Percentiles rank a stretch among this genome's conserved stretches.
These are phyloP conservation scores for Psilocybe tampanensis DNA, from an alignment of 768 basidiomycete genomes.

Conservation along the genomic window DNA sequence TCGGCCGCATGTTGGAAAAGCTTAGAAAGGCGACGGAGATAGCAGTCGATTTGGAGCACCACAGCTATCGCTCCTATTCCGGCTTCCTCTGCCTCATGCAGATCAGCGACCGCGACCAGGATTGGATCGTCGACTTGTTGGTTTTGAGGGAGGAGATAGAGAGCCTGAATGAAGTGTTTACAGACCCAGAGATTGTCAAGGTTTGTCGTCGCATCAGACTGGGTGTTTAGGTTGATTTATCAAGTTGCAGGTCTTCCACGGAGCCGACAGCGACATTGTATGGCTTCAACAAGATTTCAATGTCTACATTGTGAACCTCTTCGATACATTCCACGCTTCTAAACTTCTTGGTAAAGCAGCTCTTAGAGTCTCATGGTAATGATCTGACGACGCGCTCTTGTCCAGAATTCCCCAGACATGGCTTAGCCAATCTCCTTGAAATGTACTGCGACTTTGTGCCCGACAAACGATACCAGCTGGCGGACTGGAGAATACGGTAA, in stretches of 20 bases:
- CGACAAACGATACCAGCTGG: slow-evolving; percentile 95
- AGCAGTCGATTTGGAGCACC: slow-evolving; percentile 94
- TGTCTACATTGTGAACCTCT: slow-evolving; percentile 92
- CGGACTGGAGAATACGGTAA: slow-evolving; percentile 95
- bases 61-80: slow-evolving; percentile 79
- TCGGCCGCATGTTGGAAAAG: slow-evolving; percentile 66
- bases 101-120: slow-evolving; percentile 78
- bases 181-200: slow-evolving; percentile 85
- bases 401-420: slow-evolving; percentile 80
- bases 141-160: slow-evolving; percentile 73
- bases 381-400: neutral
- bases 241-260: slow-evolving; percentile 78
- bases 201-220: slow-evolving; percentile 41
- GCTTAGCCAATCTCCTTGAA: slow-evolving; percentile 80
- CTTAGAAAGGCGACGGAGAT: slow-evolving; percentile 75
- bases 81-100: slow-evolving; percentile 97
- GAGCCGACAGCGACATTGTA: slow-evolving; percentile 90
- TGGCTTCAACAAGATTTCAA: slow-evolving; percentile 98
- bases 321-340: slow-evolving; percentile 96
- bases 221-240: neutral
- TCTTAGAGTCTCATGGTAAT: neutral
- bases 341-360: slow-evolving; percentile 65
- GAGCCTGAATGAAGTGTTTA: slow-evolving; percentile 80
- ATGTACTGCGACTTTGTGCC: slow-evolving; percentile 89
- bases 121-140: slow-evolving; percentile 88